Base-by-base conservation (phyloP, 2,329 filamentous ascomycete genomes). In the Neonectria neomacrospora region DNA sequence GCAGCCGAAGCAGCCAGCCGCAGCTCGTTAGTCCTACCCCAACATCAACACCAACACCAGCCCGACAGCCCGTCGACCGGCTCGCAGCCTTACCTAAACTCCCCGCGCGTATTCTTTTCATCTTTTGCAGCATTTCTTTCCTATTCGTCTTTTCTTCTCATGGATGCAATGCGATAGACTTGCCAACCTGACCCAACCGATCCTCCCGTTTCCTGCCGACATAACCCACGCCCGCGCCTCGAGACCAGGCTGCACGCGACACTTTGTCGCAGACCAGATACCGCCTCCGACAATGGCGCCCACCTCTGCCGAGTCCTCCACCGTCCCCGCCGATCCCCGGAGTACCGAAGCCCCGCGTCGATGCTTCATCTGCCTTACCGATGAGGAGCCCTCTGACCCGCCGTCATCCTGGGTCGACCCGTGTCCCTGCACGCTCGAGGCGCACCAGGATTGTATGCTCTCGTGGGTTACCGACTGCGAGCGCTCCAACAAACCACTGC, bases 401-500 rank as follows among this genome's bases (percentile, higher is more conserved):
- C 82, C 85, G 4, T 76, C 79, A 48, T 78, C 81, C 58, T 99
- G 96, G 95, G 89, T 93, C 47, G 92, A 91, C 58, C 94, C 96
- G 2, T 99, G 96, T 76, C 91, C 91, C 0, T 99, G 96, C 79
- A 94, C 92, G 12, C 84, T 99, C 41, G 92, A 92, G 59, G 96
- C 94, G 1, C 96, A 99, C 76, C 94, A 98, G 77, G 87, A 89
- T 64, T 97, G 94, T 76, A 85, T 98, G 68, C 84, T 98, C 41
- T 91, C 93, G 73, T 99, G 94, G 94, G 91, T 98, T 18, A 91
- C 92, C n/a, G 93, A 97, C 75, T 88, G 93, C 74, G 94, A 97
- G 79, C 85, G 78, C 63, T 78, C 86, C 75, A 76, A 83, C 76
- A 87, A 88, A 58, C 89, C 89, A 65, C 88, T 97, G 67, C 82